Conservation (phyloP, 2,329 filamentous ascomycete species). For the Phialemoniopsis sp. region DNA sequence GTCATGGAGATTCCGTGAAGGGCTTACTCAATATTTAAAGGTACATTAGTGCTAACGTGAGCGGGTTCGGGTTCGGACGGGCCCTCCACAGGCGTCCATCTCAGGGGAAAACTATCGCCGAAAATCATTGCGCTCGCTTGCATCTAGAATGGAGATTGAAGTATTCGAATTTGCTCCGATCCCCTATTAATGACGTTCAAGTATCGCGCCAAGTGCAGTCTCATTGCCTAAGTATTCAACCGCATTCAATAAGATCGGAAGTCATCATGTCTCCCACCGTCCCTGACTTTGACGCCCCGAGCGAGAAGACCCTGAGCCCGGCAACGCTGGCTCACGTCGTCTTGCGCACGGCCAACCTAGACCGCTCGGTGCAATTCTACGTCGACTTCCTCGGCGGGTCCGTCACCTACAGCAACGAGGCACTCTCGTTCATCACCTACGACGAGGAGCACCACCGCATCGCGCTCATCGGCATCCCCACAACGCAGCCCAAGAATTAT, state of each 20-base stretch:
- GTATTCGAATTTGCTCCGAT: neutral
- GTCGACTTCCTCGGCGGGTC: constrained; percentile 27
- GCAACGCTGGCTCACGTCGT: constrained; percentile 6
- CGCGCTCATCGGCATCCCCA: constrained; percentile 27
- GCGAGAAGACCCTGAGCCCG: constrained; percentile 14
- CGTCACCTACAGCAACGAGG: constrained; percentile 15
- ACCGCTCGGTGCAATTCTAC: constrained; percentile 29
- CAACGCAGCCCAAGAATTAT: constrained; percentile 12
- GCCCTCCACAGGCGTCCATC: too few relatives aligned
- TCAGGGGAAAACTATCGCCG: too few relatives aligned
- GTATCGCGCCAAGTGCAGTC: neutral
- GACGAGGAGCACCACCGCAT: constrained; percentile 45
- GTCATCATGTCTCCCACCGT: constrained; percentile 21
- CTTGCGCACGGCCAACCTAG: constrained; percentile 12
- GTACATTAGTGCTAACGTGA: too few relatives aligned
- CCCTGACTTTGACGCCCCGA: constrained; percentile 17
- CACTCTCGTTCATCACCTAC: constrained; percentile 33
- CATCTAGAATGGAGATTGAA: too few relatives aligned
- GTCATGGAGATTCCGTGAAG: too few relatives aligned
- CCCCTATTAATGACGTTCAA: neutral
- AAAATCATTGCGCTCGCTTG: too few relatives aligned
- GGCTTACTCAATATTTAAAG: too few relatives aligned
- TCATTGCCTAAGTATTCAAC: neutral
- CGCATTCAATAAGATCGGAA: neutral
- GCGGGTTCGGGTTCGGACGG: too few relatives aligned